Evolutionary conservation across 2,329 filamentous ascomycete genomes (phyloP).

Genomic region (Phaeosphaeriaceae sp.): DNA sequence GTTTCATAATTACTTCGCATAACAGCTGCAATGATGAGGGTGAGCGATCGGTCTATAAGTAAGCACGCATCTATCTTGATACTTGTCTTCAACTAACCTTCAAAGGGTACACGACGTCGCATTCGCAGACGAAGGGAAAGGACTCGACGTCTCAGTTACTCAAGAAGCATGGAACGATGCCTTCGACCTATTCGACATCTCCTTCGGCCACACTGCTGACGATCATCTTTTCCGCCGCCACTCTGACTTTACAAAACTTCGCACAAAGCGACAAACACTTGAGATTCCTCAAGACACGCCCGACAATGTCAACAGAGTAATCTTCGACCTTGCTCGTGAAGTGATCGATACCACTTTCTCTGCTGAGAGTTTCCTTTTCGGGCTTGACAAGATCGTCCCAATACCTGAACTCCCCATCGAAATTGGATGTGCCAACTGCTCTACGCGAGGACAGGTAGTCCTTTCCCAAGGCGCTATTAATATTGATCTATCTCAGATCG

Average conservation of each 20-base stretch:
- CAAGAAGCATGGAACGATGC: conserved; percentile 36
- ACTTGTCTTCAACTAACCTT: not conserved
- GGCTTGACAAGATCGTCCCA: conserved; percentile 14
- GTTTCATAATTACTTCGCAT: conserved; percentile 49
- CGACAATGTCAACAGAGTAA: conserved; percentile 23
- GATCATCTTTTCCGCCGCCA: conserved; percentile 39
- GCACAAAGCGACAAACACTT: conserved; percentile 21
- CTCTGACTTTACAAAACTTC: conserved; percentile 28
- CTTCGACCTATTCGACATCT: conserved; percentile 38
- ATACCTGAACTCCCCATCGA: conserved; percentile 33
- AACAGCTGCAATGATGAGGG: conserved; percentile 45
- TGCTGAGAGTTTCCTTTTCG: conserved; percentile 21
- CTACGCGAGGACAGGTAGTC: conserved; percentile 36
- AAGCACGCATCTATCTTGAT: conserved; percentile 3
- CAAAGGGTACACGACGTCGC: conserved; percentile 31
- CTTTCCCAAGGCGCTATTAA: conserved; percentile 41
- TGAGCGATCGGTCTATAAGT: conserved; percentile 44
- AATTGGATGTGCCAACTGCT: conserved; percentile 47
- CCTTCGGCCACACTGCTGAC: conserved; percentile 41
- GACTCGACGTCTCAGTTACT: conserved; percentile 32
- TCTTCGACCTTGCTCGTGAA: conserved; percentile 30
- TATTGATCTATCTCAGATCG: conserved; percentile 32
- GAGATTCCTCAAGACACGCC: conserved; percentile 29
- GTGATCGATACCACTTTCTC: conserved; percentile 34
- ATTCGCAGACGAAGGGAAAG: conserved; percentile 28